Conservation (phyloP, 768 basidiomycete species). For the Dacryopinax primogenitus region DNA sequence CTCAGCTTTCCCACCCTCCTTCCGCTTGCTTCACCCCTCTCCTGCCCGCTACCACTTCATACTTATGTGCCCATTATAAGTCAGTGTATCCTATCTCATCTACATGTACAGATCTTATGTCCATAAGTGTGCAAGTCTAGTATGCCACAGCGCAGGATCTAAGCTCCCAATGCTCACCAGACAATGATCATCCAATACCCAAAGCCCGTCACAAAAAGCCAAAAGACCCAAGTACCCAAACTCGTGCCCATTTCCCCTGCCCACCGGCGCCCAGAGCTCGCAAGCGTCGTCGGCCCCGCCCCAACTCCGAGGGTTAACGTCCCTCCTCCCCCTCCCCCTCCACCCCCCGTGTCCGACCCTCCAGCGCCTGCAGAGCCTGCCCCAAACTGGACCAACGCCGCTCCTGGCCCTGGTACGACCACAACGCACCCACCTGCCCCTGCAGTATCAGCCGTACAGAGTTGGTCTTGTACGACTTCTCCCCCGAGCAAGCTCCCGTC, state of each 20-base stretch:
- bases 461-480: not conserved
- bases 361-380: not conserved
- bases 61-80: too few species aligned
- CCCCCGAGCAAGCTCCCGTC: not conserved
- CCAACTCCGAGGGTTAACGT: not conserved
- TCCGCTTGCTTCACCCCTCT: too few species aligned
- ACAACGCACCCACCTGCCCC: slow-evolving; percentile 35
- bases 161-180: too few species aligned
- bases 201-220: too few species aligned
- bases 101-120: too few species aligned
- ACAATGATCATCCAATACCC: too few species aligned
- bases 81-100: too few species aligned
- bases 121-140: too few species aligned
- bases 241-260: not conserved
- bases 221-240: too few species aligned
- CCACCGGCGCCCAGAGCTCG: not conserved
- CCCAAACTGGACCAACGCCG: slow-evolving; percentile 32
- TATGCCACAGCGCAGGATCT: too few species aligned
- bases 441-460: not conserved
- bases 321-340: not conserved
- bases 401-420: slow-evolving; percentile 37
- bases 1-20: too few species aligned
- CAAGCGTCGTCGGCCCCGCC: not conserved
- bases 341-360: not conserved
- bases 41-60: too few species aligned